Percentiles rank a stretch among this genome's conserved stretches.
Evolutionary conservation across 441 rosid species (phyloP).

Genomic region (Adansonia grandidieri): DNA sequence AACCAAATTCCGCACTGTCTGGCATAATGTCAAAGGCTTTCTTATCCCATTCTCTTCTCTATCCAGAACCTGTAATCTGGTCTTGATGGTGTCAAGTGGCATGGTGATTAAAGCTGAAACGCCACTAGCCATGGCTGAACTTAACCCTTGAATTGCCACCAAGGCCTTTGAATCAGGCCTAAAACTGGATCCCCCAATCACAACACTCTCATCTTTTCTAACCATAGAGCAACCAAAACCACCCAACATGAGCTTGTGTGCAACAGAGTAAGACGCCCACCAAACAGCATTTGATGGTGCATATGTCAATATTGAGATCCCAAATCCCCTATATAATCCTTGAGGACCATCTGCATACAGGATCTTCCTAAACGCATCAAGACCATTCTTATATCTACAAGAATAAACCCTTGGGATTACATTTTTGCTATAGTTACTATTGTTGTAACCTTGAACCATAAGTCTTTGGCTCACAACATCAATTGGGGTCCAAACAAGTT

Average conservation of each 20-base stretch:
- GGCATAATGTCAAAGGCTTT: constrained; percentile 52
- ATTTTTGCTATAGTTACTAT: constrained; percentile 32
- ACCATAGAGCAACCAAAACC: constrained; percentile 44
- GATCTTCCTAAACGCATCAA: constrained; percentile 68
- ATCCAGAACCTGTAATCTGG: constrained; percentile 76
- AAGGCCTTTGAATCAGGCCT: constrained; percentile 66
- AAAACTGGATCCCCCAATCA: constrained; percentile 20
- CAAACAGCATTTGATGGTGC: constrained; percentile 76
- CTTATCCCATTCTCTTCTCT: constrained; percentile 67
- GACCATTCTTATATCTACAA: constrained; percentile 58
- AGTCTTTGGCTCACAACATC: constrained; percentile 79
- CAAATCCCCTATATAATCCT: constrained; percentile 75
- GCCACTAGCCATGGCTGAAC: constrained; percentile 88
- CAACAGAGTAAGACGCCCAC: constrained; percentile 80
- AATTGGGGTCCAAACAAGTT: constrained; percentile 76
- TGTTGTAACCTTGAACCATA: constrained; percentile 63
- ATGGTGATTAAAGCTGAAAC: constrained; percentile 77
- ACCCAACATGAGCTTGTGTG: constrained; percentile 55
- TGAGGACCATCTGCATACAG: constrained; percentile 53
- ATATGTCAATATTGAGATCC: constrained; percentile 70
- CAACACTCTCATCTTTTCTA: constrained; percentile 37
- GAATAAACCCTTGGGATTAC: constrained; percentile 34
- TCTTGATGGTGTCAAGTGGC: constrained; percentile 90
- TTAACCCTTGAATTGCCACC: constrained; percentile 72
- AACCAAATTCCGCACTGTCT: constrained; percentile 50